A percentile compares a stretch with the other conserved stretches of the same genome.
phyloP scores from a whole-genome alignment of 23 red algal species.

The Cyanidiococcus yangmingshanensis region DNA sequence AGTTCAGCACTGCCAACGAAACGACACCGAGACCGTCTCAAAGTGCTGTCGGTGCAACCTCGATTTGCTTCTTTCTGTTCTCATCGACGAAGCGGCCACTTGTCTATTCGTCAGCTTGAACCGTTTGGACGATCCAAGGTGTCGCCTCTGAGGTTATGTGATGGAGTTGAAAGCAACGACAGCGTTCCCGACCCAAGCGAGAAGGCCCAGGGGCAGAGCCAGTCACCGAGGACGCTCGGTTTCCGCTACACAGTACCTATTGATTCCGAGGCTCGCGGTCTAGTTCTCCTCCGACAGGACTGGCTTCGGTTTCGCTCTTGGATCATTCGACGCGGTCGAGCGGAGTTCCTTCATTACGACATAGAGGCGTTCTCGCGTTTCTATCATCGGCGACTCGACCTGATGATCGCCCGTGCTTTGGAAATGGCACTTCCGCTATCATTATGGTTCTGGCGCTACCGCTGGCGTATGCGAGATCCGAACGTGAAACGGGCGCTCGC shows the following conservation, averaged over 20 bases:
- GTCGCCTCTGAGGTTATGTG: too few species aligned
- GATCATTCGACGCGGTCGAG: not conserved
- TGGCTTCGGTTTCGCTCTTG: not conserved
- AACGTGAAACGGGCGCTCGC: not conserved
- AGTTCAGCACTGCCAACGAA: too few species aligned
- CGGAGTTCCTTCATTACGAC: conserved; percentile 11
- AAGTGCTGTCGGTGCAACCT: too few species aligned
- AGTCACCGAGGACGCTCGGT: too few species aligned
- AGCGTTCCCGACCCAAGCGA: too few species aligned
- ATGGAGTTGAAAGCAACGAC: too few species aligned
- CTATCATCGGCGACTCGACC: conserved; percentile 27
- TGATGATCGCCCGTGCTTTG: conserved; percentile 24
- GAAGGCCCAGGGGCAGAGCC: too few species aligned
- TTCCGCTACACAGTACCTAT: not conserved
- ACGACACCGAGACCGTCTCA: too few species aligned
- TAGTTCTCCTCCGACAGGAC: not conserved
- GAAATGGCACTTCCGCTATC: conserved; percentile 44
- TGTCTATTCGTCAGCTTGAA: too few species aligned
- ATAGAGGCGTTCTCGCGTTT: not conserved
- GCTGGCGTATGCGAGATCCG: conserved; percentile 27
- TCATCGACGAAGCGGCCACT: too few species aligned
- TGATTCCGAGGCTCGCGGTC: not conserved
- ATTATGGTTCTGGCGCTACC: conserved; percentile 38
- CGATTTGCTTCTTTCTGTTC: too few species aligned
- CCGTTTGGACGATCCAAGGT: too few species aligned